Percentiles rank a stretch among this genome's conserved stretches.
Conservation (phyloP, 129 eudicot species). For the Dittrichia graveolens region DNA sequence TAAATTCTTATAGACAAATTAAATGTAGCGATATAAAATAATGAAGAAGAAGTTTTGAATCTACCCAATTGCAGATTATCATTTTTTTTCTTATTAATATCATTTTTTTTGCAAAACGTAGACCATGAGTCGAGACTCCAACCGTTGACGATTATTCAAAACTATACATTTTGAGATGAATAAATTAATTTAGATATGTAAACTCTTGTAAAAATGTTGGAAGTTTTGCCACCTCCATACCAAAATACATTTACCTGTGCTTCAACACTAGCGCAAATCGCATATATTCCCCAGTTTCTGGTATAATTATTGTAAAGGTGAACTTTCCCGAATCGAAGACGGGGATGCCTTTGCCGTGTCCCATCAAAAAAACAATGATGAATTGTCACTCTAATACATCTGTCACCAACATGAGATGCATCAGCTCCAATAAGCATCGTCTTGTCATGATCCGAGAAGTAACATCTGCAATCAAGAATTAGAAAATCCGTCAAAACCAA, state of each 20-base stretch:
- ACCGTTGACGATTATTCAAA: no score
- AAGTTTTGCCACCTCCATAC: background rate
- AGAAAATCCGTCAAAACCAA: conserved; percentile 8
- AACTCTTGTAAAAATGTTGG: background rate
- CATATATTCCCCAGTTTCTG: conserved; percentile 79
- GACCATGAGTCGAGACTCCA: no score
- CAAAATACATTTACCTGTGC: conserved; percentile 58
- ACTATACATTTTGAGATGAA: no score
- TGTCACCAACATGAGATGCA: conserved; percentile 71
- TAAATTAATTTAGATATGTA: no score
- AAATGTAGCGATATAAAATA: no score
- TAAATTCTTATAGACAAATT: no score
- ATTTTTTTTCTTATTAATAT: no score
- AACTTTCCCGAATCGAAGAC: conserved; percentile 85
- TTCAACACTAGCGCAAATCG: conserved; percentile 94
- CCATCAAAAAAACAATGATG: conserved; percentile 98
- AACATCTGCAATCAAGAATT: conserved; percentile 50
- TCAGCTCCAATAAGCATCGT: conserved; percentile 95
- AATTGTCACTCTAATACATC: conserved; percentile 87
- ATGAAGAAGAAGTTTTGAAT: no score
- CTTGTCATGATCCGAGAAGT: conserved; percentile 68
- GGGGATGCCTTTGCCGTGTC: conserved; percentile 88
- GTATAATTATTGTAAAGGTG: conserved; percentile 89
- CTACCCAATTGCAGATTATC: no score
- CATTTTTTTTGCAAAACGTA: no score